Evolutionary conservation across 345 rosid species (phyloP), one percentile per base, ranked within the genome.

Genomic region (Cardamine occulta): DNA sequence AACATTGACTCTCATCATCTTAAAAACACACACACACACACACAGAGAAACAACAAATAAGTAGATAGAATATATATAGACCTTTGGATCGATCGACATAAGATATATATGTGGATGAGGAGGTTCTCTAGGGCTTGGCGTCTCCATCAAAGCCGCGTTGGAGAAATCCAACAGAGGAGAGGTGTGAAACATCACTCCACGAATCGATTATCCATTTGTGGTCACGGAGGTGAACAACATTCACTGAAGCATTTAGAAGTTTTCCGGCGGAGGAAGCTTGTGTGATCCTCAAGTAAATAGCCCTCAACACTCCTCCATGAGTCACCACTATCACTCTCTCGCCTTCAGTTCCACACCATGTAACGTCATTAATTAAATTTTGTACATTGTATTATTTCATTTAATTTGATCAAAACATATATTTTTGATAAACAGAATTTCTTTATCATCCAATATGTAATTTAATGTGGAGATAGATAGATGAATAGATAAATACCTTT

Each of bases 221-320:
- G 21, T 61, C 61, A 9, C 40, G 29, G 61, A 53, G 63, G 19
- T 61, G 78, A 53, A 79, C 68, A 67, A 79, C 78, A 47, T 79
- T 79, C 28, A 79, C 81, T 6, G 81, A 79, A 24, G 81, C 81
- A 58, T 79, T 79, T 0, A 79, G 49, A 0, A 79, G 78, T 35
- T 79, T 79, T 24, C 81, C 78, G 13, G 81, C 81, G 5, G 81
- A 67, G 14, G 74, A 18, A 60, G 78, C 78, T 53, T 72, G 57
- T 1, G 81, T 73, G 18, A 79, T 79, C 37, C 56, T 73, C 71
- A 79, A 1, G 70, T 79, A 79, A 19, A 79, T 72, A 5, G 81
- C 81, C n/a, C 81, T 79, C 23, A 79, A 13, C 44, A 79, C 81
- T 60, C 81, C 81, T 54, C 81, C 81, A 73, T 79, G 81, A 67